Base-by-base conservation (phyloP, 129 eudicot genomes). In the Centella asiatica region DNA sequence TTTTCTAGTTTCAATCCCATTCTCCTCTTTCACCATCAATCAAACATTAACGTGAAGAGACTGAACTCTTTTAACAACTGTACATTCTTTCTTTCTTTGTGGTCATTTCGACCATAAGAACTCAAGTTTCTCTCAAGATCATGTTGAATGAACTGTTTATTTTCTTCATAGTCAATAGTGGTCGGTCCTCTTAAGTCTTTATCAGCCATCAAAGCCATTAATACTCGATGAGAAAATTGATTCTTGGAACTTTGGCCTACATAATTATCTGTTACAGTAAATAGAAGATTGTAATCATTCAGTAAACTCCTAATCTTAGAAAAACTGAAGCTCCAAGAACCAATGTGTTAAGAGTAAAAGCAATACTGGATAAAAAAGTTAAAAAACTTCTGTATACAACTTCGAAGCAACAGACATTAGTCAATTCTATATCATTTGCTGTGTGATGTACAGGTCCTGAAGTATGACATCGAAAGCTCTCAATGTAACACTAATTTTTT, bases 11-110 rank as follows among this genome's bases (percentile, higher is more conserved):
- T 37, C 47, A 2, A 47, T 44, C 26, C 17, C 14, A 24, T 26
- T 34, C 50, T 3, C 27, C 62, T 13, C 10, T 65, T 27, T 65
- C 57, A 23, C 6, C 31, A 45, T 79, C 80, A 12, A 53, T 53
- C 20, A 70, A 13, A 1, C 29, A 44, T 40, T 57, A 33, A 59
- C 76, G 69, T 61, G 60, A 55, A 69, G 70, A 3, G 59, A 32
- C 73, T 64, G 31, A 59, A 58, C 69, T 68, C 65, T 44, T 18
- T 11, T 20, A 15, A 5, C 18, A 44, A 13, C 15, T 51, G 31
- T 9, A 24, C 26, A 11, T 3, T 52, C 32, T 67, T 26, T 26
- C 52, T 51, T 25, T 31, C 5, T 40, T 40, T 17, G 54, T 40
- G 24, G 4, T 51, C 27, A 7, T 52, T 34, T 19, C 27, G 19